Conservation (phyloP, 2,329 filamentous ascomycete species). For the Elsinoe necatrix region DNA sequence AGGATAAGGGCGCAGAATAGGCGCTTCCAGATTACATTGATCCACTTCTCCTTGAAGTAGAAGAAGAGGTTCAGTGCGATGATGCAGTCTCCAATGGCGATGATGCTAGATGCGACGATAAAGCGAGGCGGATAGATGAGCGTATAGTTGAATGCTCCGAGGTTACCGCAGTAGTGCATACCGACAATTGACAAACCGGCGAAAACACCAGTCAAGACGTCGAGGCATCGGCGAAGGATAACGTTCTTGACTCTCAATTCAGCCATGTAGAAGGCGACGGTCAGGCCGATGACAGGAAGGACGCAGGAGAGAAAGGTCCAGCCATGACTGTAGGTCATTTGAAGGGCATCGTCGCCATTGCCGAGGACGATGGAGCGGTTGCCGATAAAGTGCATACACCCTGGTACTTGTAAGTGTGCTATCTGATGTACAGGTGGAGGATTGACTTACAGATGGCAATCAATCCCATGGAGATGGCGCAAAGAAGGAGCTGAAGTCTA, state of each 20-base stretch:
- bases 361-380: slow-evolving; percentile 69
- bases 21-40: slow-evolving; percentile 69
- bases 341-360: slow-evolving; percentile 51
- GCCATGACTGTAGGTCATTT: slow-evolving; percentile 63
- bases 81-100: slow-evolving; percentile 64
- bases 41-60: slow-evolving; percentile 66
- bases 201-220: slow-evolving; percentile 54
- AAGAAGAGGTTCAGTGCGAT: slow-evolving; percentile 69
- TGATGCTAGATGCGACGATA: slow-evolving; percentile 60
- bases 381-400: slow-evolving; percentile 67
- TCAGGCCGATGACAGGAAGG: slow-evolving; percentile 65
- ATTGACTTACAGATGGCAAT: slow-evolving; percentile 37
- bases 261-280: slow-evolving; percentile 62
- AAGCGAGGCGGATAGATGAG: slow-evolving; percentile 53
- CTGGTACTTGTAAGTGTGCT: no score
- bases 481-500: slow-evolving; percentile 36
- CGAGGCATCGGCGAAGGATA: slow-evolving; percentile 27
- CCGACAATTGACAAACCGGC: slow-evolving; percentile 69
- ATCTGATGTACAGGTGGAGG: no score
- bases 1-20: slow-evolving; percentile 57
- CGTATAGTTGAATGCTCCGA: slow-evolving; percentile 68
- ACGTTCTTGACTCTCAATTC: slow-evolving; percentile 35
- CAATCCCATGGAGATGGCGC: slow-evolving; percentile 38
- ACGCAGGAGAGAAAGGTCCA: slow-evolving; percentile 73
- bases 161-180: slow-evolving; percentile 85